These are phyloP conservation scores for Paramyrothecium sp. DNA, from an alignment of 2,329 filamentous ascomycete genomes.

Conservation along the genomic window DNA sequence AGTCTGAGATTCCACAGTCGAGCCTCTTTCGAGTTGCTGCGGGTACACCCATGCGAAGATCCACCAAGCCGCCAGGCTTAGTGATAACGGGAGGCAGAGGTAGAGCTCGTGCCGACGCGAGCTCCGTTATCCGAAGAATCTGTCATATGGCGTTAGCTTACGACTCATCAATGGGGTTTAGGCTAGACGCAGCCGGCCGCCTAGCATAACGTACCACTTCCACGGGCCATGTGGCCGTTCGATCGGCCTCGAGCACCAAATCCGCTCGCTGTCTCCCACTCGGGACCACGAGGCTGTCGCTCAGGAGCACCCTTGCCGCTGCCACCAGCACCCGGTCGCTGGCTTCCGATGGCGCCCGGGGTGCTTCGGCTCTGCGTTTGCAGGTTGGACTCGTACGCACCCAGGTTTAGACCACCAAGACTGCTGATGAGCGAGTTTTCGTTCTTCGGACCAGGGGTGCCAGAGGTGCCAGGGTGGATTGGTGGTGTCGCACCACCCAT, in stretches of 20 bases:
- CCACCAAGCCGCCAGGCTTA: slow-evolving; percentile 15
- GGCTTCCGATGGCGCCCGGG: slow-evolving; percentile 64
- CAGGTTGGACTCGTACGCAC: slow-evolving; percentile 46
- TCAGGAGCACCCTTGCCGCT: slow-evolving; percentile 51
- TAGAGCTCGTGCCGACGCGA: slow-evolving; percentile 33
- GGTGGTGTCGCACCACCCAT: slow-evolving; percentile 34
- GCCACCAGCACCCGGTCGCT: slow-evolving; percentile 53
- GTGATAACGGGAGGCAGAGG: slow-evolving; percentile 34
- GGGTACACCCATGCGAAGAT: not conserved
- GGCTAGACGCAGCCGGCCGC: slow-evolving; percentile 1
- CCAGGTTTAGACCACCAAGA: slow-evolving; percentile 50
- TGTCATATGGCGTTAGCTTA: slow-evolving; percentile 17
- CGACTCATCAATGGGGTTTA: not conserved
- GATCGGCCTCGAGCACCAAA: slow-evolving; percentile 53
- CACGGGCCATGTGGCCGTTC: slow-evolving; percentile 61
- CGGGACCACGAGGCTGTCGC: slow-evolving; percentile 62
- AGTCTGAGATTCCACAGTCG: too few species aligned
- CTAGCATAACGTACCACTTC: slow-evolving; percentile 53
- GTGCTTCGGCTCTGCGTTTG: slow-evolving; percentile 40
- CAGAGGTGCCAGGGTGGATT: slow-evolving; percentile 30
- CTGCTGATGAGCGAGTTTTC: slow-evolving; percentile 44
- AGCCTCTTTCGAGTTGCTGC: not conserved
- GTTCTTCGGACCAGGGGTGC: slow-evolving; percentile 36
- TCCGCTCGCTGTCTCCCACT: slow-evolving; percentile 55
- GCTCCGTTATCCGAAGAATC: slow-evolving; percentile 43